Base-by-base conservation (phyloP, 1,284 basidiomycete species). In the Termitomyces sp. region DNA sequence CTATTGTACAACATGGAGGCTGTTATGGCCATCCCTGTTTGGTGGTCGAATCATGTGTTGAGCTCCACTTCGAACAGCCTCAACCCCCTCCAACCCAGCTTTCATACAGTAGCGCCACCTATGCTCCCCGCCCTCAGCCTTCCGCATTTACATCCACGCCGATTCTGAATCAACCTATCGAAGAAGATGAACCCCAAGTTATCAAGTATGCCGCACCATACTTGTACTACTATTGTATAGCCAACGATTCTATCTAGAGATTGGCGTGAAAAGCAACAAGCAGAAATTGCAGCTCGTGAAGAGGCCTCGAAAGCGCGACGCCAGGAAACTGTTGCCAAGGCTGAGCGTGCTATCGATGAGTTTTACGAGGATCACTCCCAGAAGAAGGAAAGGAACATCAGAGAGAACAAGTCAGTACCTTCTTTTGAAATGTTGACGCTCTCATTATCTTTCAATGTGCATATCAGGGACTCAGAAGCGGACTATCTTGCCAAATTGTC, bases 361-460 rank as follows among this genome's bases (percentile, higher is more conserved):
- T 99, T 98, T 71, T 99, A 99, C 71, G 92, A 94, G 67, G 86
- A 92, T 54, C 98, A 99, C 71, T 85, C 94, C 54, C 79, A 81
- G 60, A 90, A 92, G 76, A 98, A 97, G 77, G 93, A 96, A 75
- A 85, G 85, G 68, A 90, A 86, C 66, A 98, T 99, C 65, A 79
- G 89, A 49, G 87, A 94, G 71, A 99, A 99, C 82, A 99, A 99
- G 94, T 96, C 60, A 65, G 88, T 26, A 80, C 6, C 34, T 7
- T n/a, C 40, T 55, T 34, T 17, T 10, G 21, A 40, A 12, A 39
- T 15, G 12, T 33, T 50, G n/a, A 39, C 30, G 50, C 36, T 55
- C 19, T 53, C 28, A 44, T 52, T 52, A n/a, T 54, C 53, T 33
- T 6, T 59, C 17, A 15, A 41, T 47, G 26, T 26, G 24, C 31